Evolutionary conservation across 176 grass and related monocot genomes (phyloP).

Genomic region (Triticum dicoccoides): DNA sequence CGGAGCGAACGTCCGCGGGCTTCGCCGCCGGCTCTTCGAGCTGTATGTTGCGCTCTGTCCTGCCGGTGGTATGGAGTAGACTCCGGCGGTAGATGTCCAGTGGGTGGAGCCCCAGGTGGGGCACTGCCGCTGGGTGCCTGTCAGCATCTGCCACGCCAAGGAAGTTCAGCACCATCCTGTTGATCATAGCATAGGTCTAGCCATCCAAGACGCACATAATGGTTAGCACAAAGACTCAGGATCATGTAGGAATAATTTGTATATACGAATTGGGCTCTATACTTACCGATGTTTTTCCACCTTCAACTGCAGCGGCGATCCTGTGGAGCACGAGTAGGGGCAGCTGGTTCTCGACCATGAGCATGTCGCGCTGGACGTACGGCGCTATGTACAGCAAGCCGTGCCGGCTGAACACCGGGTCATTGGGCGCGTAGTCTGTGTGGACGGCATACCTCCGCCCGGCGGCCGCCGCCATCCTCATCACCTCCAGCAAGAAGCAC

Average conservation of each 20-base stretch:
- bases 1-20: conserved; percentile 34
- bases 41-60: not conserved
- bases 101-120: conserved; percentile 35
- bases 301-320: conserved; percentile 5
- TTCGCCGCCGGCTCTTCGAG: not conserved
- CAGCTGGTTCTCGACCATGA: conserved; percentile 72
- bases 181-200: conserved; percentile 33
- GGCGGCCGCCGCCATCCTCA: conserved; percentile 23
- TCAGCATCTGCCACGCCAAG: conserved; percentile 2
- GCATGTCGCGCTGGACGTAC: conserved; percentile 62
- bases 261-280: not conserved
- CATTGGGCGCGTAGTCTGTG: conserved; percentile 46
- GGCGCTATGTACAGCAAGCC: conserved; percentile 53
- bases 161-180: conserved; percentile 57
- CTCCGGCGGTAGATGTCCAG: conserved; percentile 51
- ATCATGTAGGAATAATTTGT: not conserved
- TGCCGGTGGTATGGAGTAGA: conserved; percentile 19
- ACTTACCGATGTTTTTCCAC: not conserved
- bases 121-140: not conserved
- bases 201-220: not conserved
- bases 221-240: not conserved
- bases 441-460: not conserved
- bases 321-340: conserved; percentile 52
- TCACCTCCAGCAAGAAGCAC: conserved; percentile 80
- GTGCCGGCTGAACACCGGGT: conserved; percentile 68